Conservation (phyloP, 2,329 filamentous ascomycete genomes). For the Dryadomyces quercus-mongolicae region DNA sequence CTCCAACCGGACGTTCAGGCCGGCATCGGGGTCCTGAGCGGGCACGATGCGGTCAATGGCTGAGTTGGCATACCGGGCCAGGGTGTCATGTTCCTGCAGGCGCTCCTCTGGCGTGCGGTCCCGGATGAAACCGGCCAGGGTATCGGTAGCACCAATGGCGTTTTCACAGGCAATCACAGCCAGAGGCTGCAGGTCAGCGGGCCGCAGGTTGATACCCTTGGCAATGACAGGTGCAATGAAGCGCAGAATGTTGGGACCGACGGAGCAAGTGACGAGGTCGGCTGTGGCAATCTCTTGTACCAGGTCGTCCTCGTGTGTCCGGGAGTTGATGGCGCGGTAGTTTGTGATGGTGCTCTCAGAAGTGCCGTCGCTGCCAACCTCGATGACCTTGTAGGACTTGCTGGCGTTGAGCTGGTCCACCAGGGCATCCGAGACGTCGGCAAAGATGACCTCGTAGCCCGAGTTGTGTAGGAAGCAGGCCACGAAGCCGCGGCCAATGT, state of each 20-base stretch:
- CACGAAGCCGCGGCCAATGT: conserved; percentile 78
- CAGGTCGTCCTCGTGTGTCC: conserved; percentile 68
- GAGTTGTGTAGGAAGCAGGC: conserved; percentile 90
- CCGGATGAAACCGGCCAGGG: conserved; percentile 71
- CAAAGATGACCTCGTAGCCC: conserved; percentile 90
- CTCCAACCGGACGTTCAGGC: conserved; percentile 88
- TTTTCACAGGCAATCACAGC: conserved; percentile 98
- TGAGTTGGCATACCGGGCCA: conserved; percentile 89
- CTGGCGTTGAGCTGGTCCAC: conserved; percentile 68
- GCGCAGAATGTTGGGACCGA: conserved; percentile 90
- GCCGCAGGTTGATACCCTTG: conserved; percentile 76
- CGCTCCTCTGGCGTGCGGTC: conserved; percentile 58
- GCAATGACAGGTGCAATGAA: conserved; percentile 94
- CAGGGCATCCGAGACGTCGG: conserved; percentile 78
- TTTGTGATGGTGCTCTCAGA: conserved; percentile 76
- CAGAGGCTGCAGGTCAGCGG: conserved; percentile 52
- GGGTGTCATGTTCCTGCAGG: conserved; percentile 54
- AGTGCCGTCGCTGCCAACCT: conserved; percentile 78
- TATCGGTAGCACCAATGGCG: conserved; percentile 87
- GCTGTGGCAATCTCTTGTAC: conserved; percentile 77
- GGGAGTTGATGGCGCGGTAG: conserved; percentile 95
- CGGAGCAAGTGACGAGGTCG: conserved; percentile 89
- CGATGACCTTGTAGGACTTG: conserved; percentile 78
- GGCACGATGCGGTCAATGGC: conserved; percentile 98
- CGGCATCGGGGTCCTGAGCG: conserved; percentile 66